These are phyloP conservation scores for Rhipidocladum racemiflorum DNA, from an alignment of 176 grass and related monocot species.

Conservation along the genomic window DNA sequence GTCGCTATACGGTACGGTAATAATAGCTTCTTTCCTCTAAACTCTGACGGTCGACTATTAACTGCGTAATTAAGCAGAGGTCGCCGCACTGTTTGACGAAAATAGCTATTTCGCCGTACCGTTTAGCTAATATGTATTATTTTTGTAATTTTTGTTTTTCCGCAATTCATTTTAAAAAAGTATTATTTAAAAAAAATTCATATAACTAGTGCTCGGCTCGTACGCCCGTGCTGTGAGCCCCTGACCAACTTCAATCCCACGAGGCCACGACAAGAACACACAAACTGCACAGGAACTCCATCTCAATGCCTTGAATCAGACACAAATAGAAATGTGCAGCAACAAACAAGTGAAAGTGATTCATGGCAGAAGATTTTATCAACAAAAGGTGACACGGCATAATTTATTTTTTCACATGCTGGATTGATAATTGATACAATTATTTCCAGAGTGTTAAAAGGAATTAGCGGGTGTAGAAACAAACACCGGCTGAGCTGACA, in stretches of 20 bases:
- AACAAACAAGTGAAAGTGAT: neutral
- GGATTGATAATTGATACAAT: conserved; percentile 17
- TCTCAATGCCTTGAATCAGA: neutral
- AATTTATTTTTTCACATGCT: conserved; percentile 35
- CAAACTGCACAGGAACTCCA: neutral
- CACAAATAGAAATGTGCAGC: neutral
- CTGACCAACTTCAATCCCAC: neutral
- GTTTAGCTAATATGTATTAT: too few species aligned
- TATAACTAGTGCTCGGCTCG: neutral
- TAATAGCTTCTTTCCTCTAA: too few species aligned
- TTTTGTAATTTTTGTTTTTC: too few species aligned
- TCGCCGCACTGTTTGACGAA: too few species aligned
- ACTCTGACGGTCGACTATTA: too few species aligned
- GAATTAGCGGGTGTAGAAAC: conserved; percentile 19
- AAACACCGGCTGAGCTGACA: conserved; percentile 16
- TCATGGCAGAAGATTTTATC: neutral
- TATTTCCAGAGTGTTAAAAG: conserved; percentile 20
- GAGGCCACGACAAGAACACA: neutral
- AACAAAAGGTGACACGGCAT: neutral
- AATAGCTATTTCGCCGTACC: too few species aligned
- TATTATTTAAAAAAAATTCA: too few species aligned
- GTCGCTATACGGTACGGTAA: too few species aligned
- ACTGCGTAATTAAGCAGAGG: too few species aligned
- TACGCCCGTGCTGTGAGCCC: neutral
- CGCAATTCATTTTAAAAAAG: too few species aligned